These are phyloP conservation scores for Picochlorum sp. DNA, from an alignment of 139 green algal genomes.

Conservation along the genomic window DNA sequence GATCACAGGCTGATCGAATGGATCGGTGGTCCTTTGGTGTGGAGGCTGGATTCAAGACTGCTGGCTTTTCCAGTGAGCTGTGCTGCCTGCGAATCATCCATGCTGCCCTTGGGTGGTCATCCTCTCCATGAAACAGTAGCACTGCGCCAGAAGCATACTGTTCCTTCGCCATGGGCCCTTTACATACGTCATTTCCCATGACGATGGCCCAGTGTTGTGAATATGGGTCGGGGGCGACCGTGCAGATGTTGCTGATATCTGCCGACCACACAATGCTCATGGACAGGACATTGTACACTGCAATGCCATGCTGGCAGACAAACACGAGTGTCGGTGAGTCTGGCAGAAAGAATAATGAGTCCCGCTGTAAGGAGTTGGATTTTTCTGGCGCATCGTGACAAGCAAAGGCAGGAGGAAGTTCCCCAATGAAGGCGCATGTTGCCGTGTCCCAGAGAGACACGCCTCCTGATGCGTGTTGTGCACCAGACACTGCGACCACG, in stretches of 20 bases:
- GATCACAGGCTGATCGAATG: neutral
- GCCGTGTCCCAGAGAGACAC: conserved; percentile 63
- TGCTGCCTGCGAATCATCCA: neutral
- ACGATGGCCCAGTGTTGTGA: conserved; percentile 12
- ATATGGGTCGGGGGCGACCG: conserved; percentile 3
- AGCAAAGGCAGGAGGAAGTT: conserved; percentile 28
- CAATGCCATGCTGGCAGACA: neutral
- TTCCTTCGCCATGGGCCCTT: neutral
- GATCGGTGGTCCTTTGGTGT: neutral
- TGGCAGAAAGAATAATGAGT: neutral
- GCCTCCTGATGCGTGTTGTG: neutral
- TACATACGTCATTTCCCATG: neutral
- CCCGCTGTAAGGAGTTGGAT: no score
- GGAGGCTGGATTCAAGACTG: neutral
- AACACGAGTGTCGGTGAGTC: conserved; percentile 8
- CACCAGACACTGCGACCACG: conserved; percentile 53
- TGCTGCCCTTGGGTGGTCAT: neutral
- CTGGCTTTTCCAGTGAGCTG: neutral
- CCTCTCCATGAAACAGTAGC: neutral
- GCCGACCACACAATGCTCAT: conserved; percentile 4
- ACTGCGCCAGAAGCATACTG: neutral
- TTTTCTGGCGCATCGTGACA: neutral
- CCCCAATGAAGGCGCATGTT: conserved; percentile 29
- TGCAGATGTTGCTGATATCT: neutral
- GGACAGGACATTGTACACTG: conserved; percentile 19